phyloP scores from a whole-genome alignment of 805 yeast genomes.

The Naumovozyma baii region DNA sequence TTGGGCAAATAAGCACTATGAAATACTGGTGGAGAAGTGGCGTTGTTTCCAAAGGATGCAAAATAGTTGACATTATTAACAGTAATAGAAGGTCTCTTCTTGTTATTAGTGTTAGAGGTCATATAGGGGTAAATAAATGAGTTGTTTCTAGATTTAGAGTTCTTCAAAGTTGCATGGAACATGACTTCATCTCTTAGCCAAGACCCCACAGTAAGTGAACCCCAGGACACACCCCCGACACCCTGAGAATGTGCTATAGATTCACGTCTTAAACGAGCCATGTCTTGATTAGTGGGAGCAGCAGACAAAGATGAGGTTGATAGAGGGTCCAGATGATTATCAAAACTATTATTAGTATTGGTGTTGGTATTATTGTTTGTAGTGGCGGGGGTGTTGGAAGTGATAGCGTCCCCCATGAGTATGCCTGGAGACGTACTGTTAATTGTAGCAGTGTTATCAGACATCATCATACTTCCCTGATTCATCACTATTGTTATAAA shows the following conservation, averaged over 20 bases:
- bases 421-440: neutral
- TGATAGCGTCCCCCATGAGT: neutral
- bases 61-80: neutral
- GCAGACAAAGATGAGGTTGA: neutral
- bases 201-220: slow-evolving; percentile 86
- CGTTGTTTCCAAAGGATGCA: neutral
- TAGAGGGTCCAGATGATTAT: neutral
- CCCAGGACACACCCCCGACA: slow-evolving; percentile 97
- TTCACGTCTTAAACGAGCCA: slow-evolving; percentile 40
- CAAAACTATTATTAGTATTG: too few species aligned
- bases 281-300: neutral
- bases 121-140: neutral
- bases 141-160: slow-evolving; percentile 1
- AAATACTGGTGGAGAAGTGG: slow-evolving; percentile 30
- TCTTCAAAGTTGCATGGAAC: slow-evolving; percentile 34
- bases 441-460: neutral
- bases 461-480: neutral
- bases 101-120: neutral
- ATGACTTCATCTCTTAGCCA: slow-evolving; percentile 93
- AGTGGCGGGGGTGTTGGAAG: neutral
- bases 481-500: too few species aligned
- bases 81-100: slow-evolving; percentile 10
- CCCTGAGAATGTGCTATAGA: slow-evolving; percentile 94
- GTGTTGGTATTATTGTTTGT: neutral
- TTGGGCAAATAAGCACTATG: slow-evolving; percentile 78